phyloP scores from a whole-genome alignment of 345 rosid genomes.

The Populus pruinosa region DNA sequence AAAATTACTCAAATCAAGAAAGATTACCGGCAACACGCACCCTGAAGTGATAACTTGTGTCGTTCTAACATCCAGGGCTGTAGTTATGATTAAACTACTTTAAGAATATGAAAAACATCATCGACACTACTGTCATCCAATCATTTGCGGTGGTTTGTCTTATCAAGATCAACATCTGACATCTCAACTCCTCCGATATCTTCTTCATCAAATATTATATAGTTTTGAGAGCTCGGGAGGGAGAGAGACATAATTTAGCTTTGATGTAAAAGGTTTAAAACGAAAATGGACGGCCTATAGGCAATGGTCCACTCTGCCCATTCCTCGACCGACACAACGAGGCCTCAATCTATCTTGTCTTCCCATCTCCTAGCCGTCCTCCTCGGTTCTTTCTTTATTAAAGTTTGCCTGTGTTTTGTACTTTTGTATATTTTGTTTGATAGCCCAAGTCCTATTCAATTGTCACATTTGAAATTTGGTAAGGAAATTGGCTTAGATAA shows the following conservation, averaged over 20 bases:
- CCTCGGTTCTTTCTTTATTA: not conserved
- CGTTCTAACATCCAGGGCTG: no score
- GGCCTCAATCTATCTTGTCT: not conserved
- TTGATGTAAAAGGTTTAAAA: not conserved
- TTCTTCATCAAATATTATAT: no score
- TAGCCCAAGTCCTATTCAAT: not conserved
- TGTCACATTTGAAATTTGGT: not conserved
- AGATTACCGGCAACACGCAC: no score
- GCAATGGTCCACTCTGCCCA: not conserved
- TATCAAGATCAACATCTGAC: no score
- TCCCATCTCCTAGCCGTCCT: not conserved
- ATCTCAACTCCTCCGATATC: no score
- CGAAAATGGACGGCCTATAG: not conserved
- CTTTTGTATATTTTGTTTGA: not conserved
- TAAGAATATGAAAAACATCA: no score
- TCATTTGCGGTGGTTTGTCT: no score
- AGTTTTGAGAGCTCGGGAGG: not conserved
- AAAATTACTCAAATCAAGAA: no score
- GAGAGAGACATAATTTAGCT: not conserved
- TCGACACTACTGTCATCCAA: no score
- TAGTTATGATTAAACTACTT: no score
- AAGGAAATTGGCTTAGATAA: not conserved
- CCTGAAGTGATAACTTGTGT: no score
- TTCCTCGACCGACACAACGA: not conserved
- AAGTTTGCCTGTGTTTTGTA: not conserved